These are phyloP conservation scores for Corynascus novoguineensis DNA, from an alignment of 495 filamentous ascomycete species.

Conservation along the genomic window DNA sequence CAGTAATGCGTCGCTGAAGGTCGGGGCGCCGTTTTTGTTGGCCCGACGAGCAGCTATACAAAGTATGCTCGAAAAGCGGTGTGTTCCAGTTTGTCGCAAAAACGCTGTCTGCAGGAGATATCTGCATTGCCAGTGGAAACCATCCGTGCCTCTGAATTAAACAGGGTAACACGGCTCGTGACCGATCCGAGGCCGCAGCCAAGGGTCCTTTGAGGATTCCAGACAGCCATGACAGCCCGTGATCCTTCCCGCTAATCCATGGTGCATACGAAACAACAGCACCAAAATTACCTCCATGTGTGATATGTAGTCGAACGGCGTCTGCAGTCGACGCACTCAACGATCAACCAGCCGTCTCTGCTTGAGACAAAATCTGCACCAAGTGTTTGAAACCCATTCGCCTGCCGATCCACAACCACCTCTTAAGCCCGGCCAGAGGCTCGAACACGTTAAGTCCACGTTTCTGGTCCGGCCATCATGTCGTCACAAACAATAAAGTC, in stretches of 20 bases:
- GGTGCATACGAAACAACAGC: no score
- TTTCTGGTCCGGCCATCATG: background rate
- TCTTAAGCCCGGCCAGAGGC: background rate
- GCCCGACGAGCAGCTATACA: no score
- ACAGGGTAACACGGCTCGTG: background rate
- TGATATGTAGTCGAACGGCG: no score
- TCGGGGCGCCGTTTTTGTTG: no score
- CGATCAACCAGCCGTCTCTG: no score
- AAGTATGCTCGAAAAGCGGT: constrained; percentile 9
- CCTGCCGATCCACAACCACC: background rate
- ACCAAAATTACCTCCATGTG: no score
- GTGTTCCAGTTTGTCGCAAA: constrained; percentile 2
- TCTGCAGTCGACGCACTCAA: no score
- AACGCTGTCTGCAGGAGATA: constrained; percentile 1
- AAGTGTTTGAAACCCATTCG: background rate
- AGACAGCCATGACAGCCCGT: no score
- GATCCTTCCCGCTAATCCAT: no score
- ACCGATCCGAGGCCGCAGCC: background rate
- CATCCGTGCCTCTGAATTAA: background rate
- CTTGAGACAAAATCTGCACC: background rate
- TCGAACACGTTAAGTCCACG: background rate
- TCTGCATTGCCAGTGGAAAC: background rate
- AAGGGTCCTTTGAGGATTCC: background rate
- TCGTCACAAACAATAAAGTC: background rate
- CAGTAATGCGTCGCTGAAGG: no score